Conservation (phyloP, 306 rosid species). For the Elaeagnus macrophylla region DNA sequence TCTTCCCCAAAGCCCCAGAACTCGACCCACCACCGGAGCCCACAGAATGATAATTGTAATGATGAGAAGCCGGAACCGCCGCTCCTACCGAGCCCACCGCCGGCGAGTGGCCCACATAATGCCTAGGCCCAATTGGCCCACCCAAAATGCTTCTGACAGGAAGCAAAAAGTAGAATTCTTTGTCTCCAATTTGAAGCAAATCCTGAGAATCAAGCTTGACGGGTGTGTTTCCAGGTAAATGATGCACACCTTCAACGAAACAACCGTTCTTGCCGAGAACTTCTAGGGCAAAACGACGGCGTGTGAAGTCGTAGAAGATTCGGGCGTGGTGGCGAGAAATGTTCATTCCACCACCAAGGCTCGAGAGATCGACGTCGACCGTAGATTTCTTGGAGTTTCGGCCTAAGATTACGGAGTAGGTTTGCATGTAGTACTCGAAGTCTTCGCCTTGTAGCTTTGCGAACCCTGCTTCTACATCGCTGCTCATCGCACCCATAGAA, state of each 20-base stretch:
- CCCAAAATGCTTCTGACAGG: slow-evolving; percentile 74
- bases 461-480: slow-evolving; percentile 96
- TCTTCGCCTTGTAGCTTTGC: slow-evolving; percentile 98
- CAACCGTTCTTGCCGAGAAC: slow-evolving; percentile 95
- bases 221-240: slow-evolving; percentile 82
- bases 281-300: slow-evolving; percentile 94
- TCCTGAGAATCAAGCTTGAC: slow-evolving; percentile 96
- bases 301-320: slow-evolving; percentile 90
- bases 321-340: slow-evolving; percentile 98
- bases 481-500: slow-evolving; percentile 34
- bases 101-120: slow-evolving; percentile 33
- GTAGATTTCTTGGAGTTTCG: slow-evolving; percentile 94
- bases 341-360: slow-evolving; percentile 99
- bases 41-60: slow-evolving; percentile 45
- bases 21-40: slow-evolving; percentile 11
- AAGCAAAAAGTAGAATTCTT: slow-evolving; percentile 77
- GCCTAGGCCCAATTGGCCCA: slow-evolving; percentile 45
- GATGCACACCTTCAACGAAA: slow-evolving; percentile 92
- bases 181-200: slow-evolving; percentile 93
- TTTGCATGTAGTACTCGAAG: slow-evolving; percentile 98
- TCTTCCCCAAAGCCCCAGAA: slow-evolving; percentile 43
- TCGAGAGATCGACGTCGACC: slow-evolving; percentile 93
- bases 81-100: neutral
- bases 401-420: slow-evolving; percentile 91
- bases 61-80: slow-evolving; percentile 29